These are phyloP conservation scores for Dimargaris xerosporica DNA, from an alignment of 192 early-diverging fungal genomes.

Conservation along the genomic window DNA sequence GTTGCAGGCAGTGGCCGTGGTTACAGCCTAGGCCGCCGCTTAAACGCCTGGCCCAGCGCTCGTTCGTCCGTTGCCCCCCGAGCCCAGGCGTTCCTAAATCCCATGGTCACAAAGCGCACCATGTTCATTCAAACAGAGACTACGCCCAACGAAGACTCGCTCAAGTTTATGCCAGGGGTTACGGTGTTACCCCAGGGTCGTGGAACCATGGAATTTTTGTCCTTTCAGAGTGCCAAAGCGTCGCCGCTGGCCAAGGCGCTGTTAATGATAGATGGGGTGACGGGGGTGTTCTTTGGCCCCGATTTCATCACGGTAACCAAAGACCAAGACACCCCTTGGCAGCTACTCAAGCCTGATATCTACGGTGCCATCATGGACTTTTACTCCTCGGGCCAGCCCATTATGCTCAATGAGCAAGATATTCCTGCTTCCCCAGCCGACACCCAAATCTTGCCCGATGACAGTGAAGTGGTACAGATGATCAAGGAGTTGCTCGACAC, in stretches of 20 bases:
- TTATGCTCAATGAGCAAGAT: constrained; percentile 39
- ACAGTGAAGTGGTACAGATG: constrained; percentile 89
- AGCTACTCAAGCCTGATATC: constrained; percentile 94
- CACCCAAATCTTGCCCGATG: constrained; percentile 56
- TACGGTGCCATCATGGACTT: constrained; percentile 93
- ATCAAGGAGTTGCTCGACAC: constrained; percentile 98
- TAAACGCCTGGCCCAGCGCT: too few relatives aligned
- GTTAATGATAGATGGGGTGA: constrained; percentile 89
- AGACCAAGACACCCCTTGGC: constrained; percentile 79
- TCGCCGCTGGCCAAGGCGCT: constrained; percentile 83
- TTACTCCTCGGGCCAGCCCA: constrained; percentile 71
- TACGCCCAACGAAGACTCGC: constrained; percentile 87
- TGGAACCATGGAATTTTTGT: constrained; percentile 74
- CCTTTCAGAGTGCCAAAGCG: constrained; percentile 42
- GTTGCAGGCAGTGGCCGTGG: too few relatives aligned
- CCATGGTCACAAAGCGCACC: constrained; percentile 8
- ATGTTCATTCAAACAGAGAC: constrained; percentile 84
- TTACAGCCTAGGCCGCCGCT: too few relatives aligned
- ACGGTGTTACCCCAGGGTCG: constrained; percentile 43
- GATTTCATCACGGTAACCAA: constrained; percentile 96
- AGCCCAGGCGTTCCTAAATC: too few relatives aligned
- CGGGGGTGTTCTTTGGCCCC: constrained; percentile 73
- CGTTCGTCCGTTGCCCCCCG: too few relatives aligned
- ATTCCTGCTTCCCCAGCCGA: constrained; percentile 2
- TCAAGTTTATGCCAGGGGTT: constrained; percentile 94